A percentile compares a stretch with the other conserved stretches of the same genome.
These are phyloP conservation scores for Lentinula raphanica DNA, from an alignment of 768 basidiomycete genomes.

Conservation along the genomic window DNA sequence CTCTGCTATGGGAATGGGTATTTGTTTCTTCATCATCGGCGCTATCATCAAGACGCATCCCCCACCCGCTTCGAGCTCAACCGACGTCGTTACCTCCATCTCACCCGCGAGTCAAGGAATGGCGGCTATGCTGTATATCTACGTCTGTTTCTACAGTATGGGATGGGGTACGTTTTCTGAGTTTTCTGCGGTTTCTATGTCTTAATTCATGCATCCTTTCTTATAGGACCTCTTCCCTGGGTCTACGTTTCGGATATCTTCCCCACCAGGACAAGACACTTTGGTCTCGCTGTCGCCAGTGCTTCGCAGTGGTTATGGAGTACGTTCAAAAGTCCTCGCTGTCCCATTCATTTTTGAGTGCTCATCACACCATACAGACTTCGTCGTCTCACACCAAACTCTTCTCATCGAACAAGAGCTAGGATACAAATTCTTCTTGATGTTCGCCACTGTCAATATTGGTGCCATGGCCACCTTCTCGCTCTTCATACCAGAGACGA, in stretches of 20 bases:
- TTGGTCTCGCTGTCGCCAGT: conserved; percentile 70
- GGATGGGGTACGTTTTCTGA: conserved; percentile 39
- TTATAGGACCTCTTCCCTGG: conserved; percentile 43
- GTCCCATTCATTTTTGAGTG: too few species aligned
- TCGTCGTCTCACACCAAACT: conserved; percentile 45
- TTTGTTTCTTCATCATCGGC: conserved; percentile 58
- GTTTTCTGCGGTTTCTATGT: neutral
- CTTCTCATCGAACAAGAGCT: conserved; percentile 40
- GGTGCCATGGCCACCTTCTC: conserved; percentile 45
- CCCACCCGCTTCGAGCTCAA: conserved; percentile 19
- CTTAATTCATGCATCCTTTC: neutral
- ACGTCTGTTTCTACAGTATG: conserved; percentile 61
- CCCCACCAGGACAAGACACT: conserved; percentile 78
- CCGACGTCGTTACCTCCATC: conserved; percentile 6
- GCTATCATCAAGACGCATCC: conserved; percentile 58
- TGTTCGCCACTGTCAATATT: conserved; percentile 52
- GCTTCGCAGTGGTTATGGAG: conserved; percentile 73
- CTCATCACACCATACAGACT: conserved; percentile 26
- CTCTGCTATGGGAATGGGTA: conserved; percentile 53
- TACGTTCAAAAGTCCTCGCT: conserved; percentile 18
- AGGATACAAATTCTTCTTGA: conserved; percentile 49
- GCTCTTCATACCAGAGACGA: conserved; percentile 35
- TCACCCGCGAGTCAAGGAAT: conserved; percentile 49
- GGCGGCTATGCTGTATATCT: conserved; percentile 62
- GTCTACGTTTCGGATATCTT: conserved; percentile 82